Evolutionary conservation across 305 asterid genomes (phyloP), one percentile per base, ranked within the genome.

Genomic region (Lippia alba): DNA sequence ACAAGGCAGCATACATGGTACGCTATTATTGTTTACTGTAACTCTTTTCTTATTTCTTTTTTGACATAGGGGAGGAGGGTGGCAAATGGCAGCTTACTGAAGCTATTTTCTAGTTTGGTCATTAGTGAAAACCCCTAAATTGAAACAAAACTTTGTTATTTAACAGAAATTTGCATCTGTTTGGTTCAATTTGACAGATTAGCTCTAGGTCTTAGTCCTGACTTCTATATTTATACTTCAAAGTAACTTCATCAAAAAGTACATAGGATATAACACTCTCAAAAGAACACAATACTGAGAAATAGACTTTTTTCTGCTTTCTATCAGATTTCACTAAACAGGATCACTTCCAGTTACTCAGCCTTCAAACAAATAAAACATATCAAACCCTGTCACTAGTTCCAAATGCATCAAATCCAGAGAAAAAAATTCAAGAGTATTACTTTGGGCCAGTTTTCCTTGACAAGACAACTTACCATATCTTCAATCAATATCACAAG

Each of bases 361-460:
- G 40, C 3, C 40, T 39, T 56, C 50, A 69, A 75, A 56, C 63
- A 68, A 41, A 69, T 56, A 50, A 56, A 56, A 48, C 12, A 56
- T 12, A 12, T 20, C 14, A n/a, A 40, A 58, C 41, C 69, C 36
- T 56, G 45, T 30, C 20, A 56, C 18, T 36, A 46, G 57, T 30
- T 64, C 30, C 48, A 56, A 68, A n/a, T n/a, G n/a, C 40, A 63
- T 48, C 66, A 56, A 64, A 58, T 8, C 40, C 41, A 36, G 20
- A 40, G 67, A 60, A 40, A 41, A 18, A 55, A n/a, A 63, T 70
- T 70, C 39, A 69, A 18, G 30, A 41, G 66, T 14, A 20, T 32
- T 16, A 8, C 50, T 20, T 69, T 44, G 48, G 14, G 17, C 40
- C 58, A 10, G 30, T 62, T 20, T 24, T 56, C 59, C 19, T 20